Base-by-base conservation (phyloP, 768 basidiomycete genomes). In the Pleurotus citrinopileatus region DNA sequence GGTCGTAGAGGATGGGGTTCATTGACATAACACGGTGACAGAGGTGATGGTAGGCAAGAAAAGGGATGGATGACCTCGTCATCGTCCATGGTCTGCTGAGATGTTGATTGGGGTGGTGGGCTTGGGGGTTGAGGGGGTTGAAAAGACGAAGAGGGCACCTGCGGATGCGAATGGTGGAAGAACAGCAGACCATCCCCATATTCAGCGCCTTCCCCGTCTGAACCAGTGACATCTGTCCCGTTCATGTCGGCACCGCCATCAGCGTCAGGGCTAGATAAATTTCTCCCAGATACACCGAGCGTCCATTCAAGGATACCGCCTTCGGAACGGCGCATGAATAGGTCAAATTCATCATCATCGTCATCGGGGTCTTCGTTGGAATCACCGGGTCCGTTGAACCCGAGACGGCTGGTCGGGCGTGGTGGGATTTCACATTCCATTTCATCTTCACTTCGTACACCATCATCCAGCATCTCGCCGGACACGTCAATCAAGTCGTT, bases 341-440 rank as follows among this genome's bases (percentile, higher is more conserved):
- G 52, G 8, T n/a, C 38, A n/a, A 40, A 13, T 23, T 53, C 37
- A 23, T 42, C 38, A 25, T 28, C 19, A 22, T 53, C 52, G 23
- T 50, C 19, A 19, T 13, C 15, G 32, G 55, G 27, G 2, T 40
- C 17, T 42, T 52, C 29, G 42, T 61, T 58, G n/a, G 42, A 34
- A 28, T 52, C 32, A 13, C 48, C 40, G 19, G 25, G 36, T 50
- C 61, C 55, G 62, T 73, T 74, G 58, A 79, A 80, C 43, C 76
- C 76, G 6, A 81, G 70, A 42, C 77, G 77, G 57, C 77, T 83
- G 25, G 70, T 67, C 46, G 80, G 77, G 27, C 78, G 76, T 59
- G 68, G 65, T 28, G 77, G 76, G n/a, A 69, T 60, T 19, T 62
- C 66, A 20, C 23, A 15, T 13, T 43, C 51, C 15, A 19, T 20